A percentile compares a stretch with the other conserved stretches of the same genome.
Evolutionary conservation across 768 basidiomycete genomes (phyloP).

Genomic region (Russula ochroleuca): DNA sequence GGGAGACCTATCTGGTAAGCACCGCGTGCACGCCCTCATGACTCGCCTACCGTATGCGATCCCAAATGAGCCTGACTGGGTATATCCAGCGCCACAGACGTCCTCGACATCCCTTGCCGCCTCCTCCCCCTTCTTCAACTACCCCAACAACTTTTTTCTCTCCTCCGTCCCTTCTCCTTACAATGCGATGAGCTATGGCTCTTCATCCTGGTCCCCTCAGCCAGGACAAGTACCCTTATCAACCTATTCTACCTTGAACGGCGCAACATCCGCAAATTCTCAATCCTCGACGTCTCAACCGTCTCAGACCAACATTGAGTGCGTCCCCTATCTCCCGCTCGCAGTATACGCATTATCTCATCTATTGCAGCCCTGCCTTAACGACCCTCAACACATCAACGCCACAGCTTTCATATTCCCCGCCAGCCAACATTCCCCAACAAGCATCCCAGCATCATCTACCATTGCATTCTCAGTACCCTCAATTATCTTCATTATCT

Average conservation of each 20-base stretch:
- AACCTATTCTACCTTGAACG: conserved; percentile 72
- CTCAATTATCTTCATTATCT: conserved; percentile 36
- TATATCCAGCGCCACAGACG: conserved; percentile 36
- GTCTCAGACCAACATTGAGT: conserved; percentile 31
- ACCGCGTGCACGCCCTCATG: conserved; percentile 16
- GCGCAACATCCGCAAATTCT: conserved; percentile 54
- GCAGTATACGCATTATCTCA: conserved; percentile 21
- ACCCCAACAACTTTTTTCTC: conserved; percentile 39
- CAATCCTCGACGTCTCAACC: conserved; percentile 35
- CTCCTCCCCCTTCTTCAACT: conserved; percentile 37
- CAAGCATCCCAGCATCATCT: conserved; percentile 45
- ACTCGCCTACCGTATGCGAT: conserved; percentile 2
- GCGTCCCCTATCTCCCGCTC: conserved; percentile 3
- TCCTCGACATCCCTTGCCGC: conserved; percentile 38
- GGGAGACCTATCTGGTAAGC: conserved; percentile 29
- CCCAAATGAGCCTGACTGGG: conserved; percentile 14
- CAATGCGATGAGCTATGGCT: conserved; percentile 53
- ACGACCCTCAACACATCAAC: conserved; percentile 30
- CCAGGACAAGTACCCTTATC: conserved; percentile 54
- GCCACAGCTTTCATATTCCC: conserved; percentile 17
- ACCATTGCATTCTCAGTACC: conserved; percentile 38
- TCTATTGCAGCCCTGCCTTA: conserved; percentile 31
- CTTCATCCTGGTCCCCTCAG: conserved; percentile 44
- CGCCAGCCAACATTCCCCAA: conserved; percentile 36
- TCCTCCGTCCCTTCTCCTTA: conserved; percentile 44